Evolutionary conservation across 306 rosid genomes (phyloP), one percentile per base, ranked within the genome.

Genomic region (Quercus aquifolioides): DNA sequence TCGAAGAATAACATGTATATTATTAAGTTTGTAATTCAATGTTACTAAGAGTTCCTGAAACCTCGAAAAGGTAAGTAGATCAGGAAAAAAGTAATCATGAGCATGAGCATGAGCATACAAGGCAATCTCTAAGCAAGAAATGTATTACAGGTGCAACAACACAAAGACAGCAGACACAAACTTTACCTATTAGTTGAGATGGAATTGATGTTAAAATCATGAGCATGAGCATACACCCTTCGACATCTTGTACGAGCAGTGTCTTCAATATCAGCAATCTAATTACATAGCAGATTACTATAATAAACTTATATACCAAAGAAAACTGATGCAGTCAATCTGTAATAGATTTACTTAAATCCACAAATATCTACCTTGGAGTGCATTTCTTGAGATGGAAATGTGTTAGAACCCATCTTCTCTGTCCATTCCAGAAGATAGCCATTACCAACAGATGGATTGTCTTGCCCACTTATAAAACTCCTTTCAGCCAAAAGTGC

Each of bases 101-200:
- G 26, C 26, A 26, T 26, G 26, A 26, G 26, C 26, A 26, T 26
- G 26, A 26, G 26, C 26, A 26, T 26, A 43, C 57, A 57, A 56
- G 80, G 72, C 21, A 35, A 20, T 17, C 63, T 30, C 26, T 20
- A 56, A 41, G 17, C 69, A 74, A 64, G 75, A 35, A 38, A 58
- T 3, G 58, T 60, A 30, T 43, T 30, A n/a, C 57, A 55, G 49
- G 20, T 43, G 12, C 25, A 5, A 19, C 6, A 68, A 23, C 11
- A 72, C 21, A 41, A 67, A 54, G 31, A 75, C 43, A 26, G 59
- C 55, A 41, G 54, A 5, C n/a, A 35, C 55, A 72, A 58, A 82
- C 68, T 23, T 84, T 84, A 91, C 97, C 97, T 89, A 88, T 86
- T 91, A 78, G 83, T 88, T 74, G 97, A 89, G 85, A 91, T 82